A percentile compares a stretch with the other conserved stretches of the same genome.
These are phyloP conservation scores for Mycocentrospora acerina DNA, from an alignment of 2,329 filamentous ascomycete species.

Conservation along the genomic window DNA sequence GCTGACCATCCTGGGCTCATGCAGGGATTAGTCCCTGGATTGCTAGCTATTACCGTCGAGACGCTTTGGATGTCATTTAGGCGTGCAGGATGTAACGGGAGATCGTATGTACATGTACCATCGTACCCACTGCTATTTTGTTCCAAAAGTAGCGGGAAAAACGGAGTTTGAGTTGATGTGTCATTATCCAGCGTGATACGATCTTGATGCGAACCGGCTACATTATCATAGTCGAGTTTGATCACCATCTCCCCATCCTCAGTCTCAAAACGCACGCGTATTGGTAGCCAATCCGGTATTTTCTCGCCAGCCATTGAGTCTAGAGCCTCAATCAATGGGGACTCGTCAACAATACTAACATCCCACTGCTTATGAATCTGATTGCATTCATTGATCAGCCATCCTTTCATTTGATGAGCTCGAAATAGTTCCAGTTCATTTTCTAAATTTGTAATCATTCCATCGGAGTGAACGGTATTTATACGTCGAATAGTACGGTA, in stretches of 20 bases:
- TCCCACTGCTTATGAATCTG: slow-evolving; percentile 25
- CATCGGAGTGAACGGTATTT: not conserved
- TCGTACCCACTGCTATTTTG: too few species aligned
- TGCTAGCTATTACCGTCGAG: not conserved
- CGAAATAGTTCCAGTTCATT: slow-evolving; percentile 4
- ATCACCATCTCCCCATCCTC: slow-evolving; percentile 34
- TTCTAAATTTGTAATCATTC: not conserved
- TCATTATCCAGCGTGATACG: slow-evolving; percentile 9
- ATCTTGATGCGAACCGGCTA: slow-evolving; percentile 10
- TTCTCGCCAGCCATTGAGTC: slow-evolving; percentile 28
- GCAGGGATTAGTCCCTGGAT: not conserved
- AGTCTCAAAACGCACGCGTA: slow-evolving; percentile 26
- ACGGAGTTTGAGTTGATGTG: not conserved
- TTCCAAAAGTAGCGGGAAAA: too few species aligned
- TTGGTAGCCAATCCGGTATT: slow-evolving; percentile 33
- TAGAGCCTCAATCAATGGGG: slow-evolving; percentile 20
- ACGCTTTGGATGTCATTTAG: not conserved
- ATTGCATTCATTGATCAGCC: slow-evolving; percentile 23
- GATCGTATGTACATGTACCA: not conserved
- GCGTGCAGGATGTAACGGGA: not conserved
- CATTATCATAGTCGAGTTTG: slow-evolving; percentile 29
- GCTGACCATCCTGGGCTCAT: slow-evolving; percentile 3
- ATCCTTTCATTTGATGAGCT: slow-evolving; percentile 26
- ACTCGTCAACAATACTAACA: slow-evolving; percentile 20
- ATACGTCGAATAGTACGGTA: slow-evolving; percentile 19